A percentile compares a stretch with the other conserved stretches of the same genome.
These are phyloP conservation scores for Calocera viscosa DNA, from an alignment of 768 basidiomycete species.

Conservation along the genomic window DNA sequence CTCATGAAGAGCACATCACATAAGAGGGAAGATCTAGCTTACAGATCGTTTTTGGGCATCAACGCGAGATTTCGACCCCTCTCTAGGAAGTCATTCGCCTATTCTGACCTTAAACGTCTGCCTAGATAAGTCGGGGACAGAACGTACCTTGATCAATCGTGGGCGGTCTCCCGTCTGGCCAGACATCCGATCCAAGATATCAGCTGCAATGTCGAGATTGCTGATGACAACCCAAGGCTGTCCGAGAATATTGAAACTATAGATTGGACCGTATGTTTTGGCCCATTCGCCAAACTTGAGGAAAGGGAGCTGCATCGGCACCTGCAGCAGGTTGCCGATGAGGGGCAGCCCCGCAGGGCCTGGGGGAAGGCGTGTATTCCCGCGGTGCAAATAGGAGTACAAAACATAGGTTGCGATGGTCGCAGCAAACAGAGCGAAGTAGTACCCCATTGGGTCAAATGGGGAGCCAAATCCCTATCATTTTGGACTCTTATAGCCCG, in stretches of 20 bases:
- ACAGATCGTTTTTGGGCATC: background rate
- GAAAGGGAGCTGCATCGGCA: constrained; percentile 9
- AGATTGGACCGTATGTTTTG: constrained; percentile 12
- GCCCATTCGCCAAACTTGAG: constrained; percentile 14
- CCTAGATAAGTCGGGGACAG: background rate
- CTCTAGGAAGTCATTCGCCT: background rate
- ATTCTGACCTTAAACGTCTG: background rate
- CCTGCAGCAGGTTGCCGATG: constrained; percentile 15
- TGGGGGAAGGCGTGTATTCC: constrained; percentile 10
- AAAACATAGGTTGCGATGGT: background rate
- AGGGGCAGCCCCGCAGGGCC: constrained; percentile 15
- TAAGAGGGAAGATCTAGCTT: background rate
- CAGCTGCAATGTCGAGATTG: background rate
- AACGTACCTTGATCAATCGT: background rate
- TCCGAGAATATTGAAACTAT: background rate
- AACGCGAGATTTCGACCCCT: background rate
- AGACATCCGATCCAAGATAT: background rate
- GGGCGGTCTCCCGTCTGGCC: background rate
- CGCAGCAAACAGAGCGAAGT: background rate
- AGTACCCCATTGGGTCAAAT: too few species aligned
- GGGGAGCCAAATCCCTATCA: too few species aligned
- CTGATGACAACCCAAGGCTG: constrained; percentile 5
- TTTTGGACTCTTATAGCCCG: too few species aligned
- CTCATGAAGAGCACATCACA: background rate
- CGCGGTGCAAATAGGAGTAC: background rate